These are phyloP conservation scores for Aspergillaceae sp. DNA, from an alignment of 2,329 filamentous ascomycete genomes.

Conservation along the genomic window DNA sequence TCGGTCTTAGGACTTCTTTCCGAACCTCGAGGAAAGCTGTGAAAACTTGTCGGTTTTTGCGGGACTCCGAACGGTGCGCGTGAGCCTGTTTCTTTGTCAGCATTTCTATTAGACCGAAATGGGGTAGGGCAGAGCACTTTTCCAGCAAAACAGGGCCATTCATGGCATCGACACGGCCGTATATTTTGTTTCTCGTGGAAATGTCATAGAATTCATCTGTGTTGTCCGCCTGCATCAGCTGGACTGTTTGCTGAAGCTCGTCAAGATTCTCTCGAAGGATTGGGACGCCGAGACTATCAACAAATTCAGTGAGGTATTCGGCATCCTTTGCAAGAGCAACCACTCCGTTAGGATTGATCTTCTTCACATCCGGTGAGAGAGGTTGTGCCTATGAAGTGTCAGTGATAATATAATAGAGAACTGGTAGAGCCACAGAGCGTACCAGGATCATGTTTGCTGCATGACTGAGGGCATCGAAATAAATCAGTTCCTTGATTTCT, in stretches of 20 bases:
- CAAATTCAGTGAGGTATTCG: constrained; percentile 73
- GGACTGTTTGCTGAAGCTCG: constrained; percentile 86
- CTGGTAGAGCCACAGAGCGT: constrained; percentile 20
- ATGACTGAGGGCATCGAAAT: constrained; percentile 91
- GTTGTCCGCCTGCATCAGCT: constrained; percentile 76
- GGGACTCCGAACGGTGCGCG: constrained; percentile 52
- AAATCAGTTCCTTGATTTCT: constrained; percentile 95
- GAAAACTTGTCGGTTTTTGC: constrained; percentile 56
- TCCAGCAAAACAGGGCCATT: constrained; percentile 85
- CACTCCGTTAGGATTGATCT: constrained; percentile 82
- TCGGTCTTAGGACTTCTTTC: constrained; percentile 42
- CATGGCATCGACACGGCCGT: constrained; percentile 81
- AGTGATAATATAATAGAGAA: constrained; percentile 3
- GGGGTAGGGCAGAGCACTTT: constrained; percentile 54
- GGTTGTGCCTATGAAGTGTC: constrained; percentile 54
- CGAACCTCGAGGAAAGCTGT: constrained; percentile 67
- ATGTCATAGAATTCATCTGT: constrained; percentile 97
- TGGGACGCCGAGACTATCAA: constrained; percentile 76
- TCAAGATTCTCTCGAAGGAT: constrained; percentile 84
- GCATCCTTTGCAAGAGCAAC: constrained; percentile 74
- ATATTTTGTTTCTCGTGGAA: constrained; percentile 81
- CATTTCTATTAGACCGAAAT: constrained; percentile 1
- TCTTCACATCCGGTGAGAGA: constrained; percentile 66
- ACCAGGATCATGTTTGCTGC: constrained; percentile 78
- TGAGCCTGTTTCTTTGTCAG: constrained; percentile 46